Evolutionary conservation across 805 yeast species (phyloP).

Genomic region (Lachancea quebecensis): DNA sequence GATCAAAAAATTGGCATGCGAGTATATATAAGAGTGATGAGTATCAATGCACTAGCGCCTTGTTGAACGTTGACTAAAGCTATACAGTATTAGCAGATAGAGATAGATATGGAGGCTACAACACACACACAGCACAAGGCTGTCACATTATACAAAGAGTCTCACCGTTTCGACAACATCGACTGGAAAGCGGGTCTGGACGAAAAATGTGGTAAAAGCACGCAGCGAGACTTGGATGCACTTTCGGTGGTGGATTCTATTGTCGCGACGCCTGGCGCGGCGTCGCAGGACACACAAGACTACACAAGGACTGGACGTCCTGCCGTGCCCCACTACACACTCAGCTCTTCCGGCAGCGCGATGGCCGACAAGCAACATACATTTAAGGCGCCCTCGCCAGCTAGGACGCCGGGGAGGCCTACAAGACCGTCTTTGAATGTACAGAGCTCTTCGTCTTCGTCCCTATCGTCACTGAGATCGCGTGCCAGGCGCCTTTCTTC

Average conservation of each 20-base stretch:
- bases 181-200: background rate
- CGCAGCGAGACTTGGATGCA: background rate
- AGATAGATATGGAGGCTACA: background rate
- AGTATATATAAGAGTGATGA: background rate
- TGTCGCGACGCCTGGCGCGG: conserved; percentile 2
- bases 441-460: conserved; percentile 6
- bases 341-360: background rate
- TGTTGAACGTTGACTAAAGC: too few relatives aligned
- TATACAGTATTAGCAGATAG: too few relatives aligned
- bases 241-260: background rate
- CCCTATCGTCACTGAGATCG: background rate
- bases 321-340: conserved; percentile 1
- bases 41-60: too few relatives aligned
- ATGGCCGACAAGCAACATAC: background rate
- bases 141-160: conserved; percentile 3
- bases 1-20: background rate
- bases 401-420: conserved; percentile 2
- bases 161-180: background rate
- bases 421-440: conserved; percentile 3
- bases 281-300: background rate
- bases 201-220: background rate
- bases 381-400: conserved; percentile 8
- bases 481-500: conserved; percentile 17
- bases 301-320: background rate
- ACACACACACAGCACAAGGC: background rate